These are phyloP conservation scores for Lipomyces spencermartinsiae DNA, from an alignment of 805 yeast species.

Conservation along the genomic window DNA sequence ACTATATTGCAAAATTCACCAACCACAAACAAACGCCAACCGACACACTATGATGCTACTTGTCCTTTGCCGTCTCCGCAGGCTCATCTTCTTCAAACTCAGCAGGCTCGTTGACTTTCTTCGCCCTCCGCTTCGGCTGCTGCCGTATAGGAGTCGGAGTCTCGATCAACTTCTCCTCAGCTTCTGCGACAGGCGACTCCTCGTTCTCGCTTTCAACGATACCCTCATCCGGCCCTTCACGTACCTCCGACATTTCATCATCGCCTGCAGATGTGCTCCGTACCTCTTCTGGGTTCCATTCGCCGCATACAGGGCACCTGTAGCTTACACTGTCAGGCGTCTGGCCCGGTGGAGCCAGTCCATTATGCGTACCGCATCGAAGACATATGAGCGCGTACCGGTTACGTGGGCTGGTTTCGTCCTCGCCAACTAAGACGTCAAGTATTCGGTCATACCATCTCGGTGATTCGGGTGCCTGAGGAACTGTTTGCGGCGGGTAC, in stretches of 20 bases:
- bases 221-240: constrained; percentile 9
- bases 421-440: constrained; percentile 61
- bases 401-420: constrained; percentile 63
- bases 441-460: constrained; percentile 53
- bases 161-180: constrained; percentile 4
- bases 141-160: constrained; percentile 5
- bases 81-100: neutral
- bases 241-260: neutral
- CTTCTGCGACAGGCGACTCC: neutral
- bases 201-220: neutral
- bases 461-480: constrained; percentile 24
- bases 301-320: constrained; percentile 70
- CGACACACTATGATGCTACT: neutral
- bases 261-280: neutral
- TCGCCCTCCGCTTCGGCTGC: constrained; percentile 5
- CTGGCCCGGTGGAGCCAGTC: constrained; percentile 77
- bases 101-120: neutral
- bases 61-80: neutral
- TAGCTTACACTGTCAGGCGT: constrained; percentile 59
- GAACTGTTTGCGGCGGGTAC: neutral
- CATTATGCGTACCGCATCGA: constrained; percentile 74
- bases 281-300: constrained; percentile 30
- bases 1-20: neutral
- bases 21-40: neutral
- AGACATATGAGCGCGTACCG: constrained; percentile 76